phyloP scores from a whole-genome alignment of 1,139 yeast genomes.

The Yamadazyma membranifaciens region DNA sequence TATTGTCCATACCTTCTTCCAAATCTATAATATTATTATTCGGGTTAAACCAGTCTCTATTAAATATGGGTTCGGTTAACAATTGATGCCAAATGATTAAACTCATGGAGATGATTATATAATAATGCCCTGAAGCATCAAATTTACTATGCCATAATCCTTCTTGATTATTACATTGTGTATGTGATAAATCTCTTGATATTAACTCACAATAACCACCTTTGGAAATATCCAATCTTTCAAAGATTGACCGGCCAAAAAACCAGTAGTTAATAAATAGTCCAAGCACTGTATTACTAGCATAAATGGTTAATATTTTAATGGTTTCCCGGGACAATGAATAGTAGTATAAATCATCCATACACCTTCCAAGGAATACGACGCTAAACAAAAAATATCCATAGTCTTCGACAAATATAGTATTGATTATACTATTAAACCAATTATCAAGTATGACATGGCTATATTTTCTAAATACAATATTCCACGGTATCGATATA shows the following conservation, averaged over 20 bases:
- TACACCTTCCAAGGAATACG: slow-evolving; percentile 10
- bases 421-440: slow-evolving; percentile 20
- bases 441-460: slow-evolving; percentile 12
- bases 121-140: slow-evolving; percentile 65
- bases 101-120: slow-evolving; percentile 50
- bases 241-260: slow-evolving; percentile 47
- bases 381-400: slow-evolving; percentile 32
- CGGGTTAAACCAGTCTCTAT: not conserved
- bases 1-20: no score
- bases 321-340: not conserved
- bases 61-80: slow-evolving; percentile 3
- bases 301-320: slow-evolving; percentile 10
- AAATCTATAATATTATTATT: no score
- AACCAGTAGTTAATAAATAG: slow-evolving; percentile 37
- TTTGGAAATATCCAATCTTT: slow-evolving; percentile 33
- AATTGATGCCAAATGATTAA: slow-evolving; percentile 41
- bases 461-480: slow-evolving; percentile 14
- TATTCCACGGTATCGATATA: slow-evolving; percentile 18
- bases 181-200: not conserved
- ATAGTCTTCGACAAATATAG: slow-evolving; percentile 22
- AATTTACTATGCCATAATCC: slow-evolving; percentile 56
- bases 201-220: slow-evolving; percentile 42
- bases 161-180: slow-evolving; percentile 17
- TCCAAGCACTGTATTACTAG: slow-evolving; percentile 17
- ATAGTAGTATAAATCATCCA: not conserved